Evolutionary conservation across 768 basidiomycete genomes (phyloP).

Genomic region (Pleurotus tuber-regium): DNA sequence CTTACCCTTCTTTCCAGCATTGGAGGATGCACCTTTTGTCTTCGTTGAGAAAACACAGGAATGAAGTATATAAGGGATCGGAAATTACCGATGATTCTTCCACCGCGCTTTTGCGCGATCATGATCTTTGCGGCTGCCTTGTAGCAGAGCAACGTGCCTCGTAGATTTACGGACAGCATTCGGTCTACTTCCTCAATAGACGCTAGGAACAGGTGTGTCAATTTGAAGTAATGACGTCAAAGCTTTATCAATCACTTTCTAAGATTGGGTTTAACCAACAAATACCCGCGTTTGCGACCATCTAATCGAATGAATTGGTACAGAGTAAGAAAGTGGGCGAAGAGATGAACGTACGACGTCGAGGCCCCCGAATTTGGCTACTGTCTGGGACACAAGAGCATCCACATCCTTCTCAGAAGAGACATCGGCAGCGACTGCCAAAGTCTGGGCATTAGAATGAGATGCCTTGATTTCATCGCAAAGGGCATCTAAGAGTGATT

Average conservation of each 20-base stretch:
- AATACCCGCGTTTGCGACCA: conserved; percentile 1
- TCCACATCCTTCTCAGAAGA: conserved; percentile 21
- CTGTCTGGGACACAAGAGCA: conserved; percentile 16
- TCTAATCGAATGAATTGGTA: background rate
- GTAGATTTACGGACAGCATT: conserved; percentile 26
- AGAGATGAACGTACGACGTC: conserved; percentile 16
- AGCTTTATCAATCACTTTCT: background rate
- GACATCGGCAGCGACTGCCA: conserved; percentile 19
- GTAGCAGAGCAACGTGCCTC: conserved; percentile 31
- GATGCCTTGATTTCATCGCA: conserved; percentile 18
- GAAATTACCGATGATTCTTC: conserved; percentile 28
- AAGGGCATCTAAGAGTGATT: conserved; percentile 15
- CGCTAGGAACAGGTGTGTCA: background rate
- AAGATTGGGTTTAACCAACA: background rate
- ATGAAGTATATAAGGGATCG: background rate
- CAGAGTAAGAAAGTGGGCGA: background rate
- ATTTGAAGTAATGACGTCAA: background rate
- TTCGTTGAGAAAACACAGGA: background rate
- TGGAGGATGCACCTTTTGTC: conserved; percentile 12
- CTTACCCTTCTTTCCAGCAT: conserved; percentile 9
- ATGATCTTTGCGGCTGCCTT: conserved; percentile 31
- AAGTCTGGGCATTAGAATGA: conserved; percentile 13
- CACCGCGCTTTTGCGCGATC: conserved; percentile 33
- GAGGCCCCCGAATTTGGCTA: conserved; percentile 17
- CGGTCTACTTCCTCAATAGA: conserved; percentile 21